phyloP scores from a whole-genome alignment of 2,329 filamentous ascomycete species.

The Xylaria sp. region DNA sequence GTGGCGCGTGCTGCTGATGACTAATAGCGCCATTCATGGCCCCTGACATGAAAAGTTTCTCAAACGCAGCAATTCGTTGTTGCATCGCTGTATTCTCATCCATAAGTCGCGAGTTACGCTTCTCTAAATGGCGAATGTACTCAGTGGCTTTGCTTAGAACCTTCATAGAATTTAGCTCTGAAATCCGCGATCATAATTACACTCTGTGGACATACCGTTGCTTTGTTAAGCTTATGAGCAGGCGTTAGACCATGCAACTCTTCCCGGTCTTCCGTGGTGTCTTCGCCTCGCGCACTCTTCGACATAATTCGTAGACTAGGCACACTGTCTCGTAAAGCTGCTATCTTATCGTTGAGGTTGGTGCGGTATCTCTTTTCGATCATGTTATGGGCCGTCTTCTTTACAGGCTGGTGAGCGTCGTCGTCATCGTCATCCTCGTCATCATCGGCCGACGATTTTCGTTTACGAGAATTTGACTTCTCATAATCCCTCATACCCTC shows the following conservation, averaged over 20 bases:
- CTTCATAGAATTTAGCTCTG: conserved; percentile 50
- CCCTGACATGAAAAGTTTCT: conserved; percentile 81
- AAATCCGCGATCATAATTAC: background rate
- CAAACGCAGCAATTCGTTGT: conserved; percentile 76
- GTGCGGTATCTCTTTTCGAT: conserved; percentile 97
- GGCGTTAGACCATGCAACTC: conserved; percentile 84
- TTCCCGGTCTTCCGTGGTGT: conserved; percentile 78
- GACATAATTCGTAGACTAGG: conserved; percentile 88
- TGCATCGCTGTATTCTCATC: conserved; percentile 86
- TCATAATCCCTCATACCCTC: conserved; percentile 59
- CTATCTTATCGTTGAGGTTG: conserved; percentile 97
- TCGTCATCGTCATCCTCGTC: conserved; percentile 67
- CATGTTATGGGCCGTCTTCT: conserved; percentile 98
- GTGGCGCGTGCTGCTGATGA: conserved; percentile 59
- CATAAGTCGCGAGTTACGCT: conserved; percentile 81
- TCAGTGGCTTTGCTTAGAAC: conserved; percentile 94
- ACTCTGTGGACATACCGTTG: conserved; percentile 68
- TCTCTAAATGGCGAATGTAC: conserved; percentile 93
- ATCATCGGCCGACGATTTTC: conserved; percentile 72
- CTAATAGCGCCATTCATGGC: conserved; percentile 73
- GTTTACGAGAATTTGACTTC: conserved; percentile 66
- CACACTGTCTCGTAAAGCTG: conserved; percentile 89
- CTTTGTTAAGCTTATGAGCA: conserved; percentile 95
- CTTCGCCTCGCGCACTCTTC: conserved; percentile 74
- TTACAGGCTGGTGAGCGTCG: conserved; percentile 67